Conservation (phyloP, 1,284 basidiomycete genomes). For the Apiotrichum gracile region DNA sequence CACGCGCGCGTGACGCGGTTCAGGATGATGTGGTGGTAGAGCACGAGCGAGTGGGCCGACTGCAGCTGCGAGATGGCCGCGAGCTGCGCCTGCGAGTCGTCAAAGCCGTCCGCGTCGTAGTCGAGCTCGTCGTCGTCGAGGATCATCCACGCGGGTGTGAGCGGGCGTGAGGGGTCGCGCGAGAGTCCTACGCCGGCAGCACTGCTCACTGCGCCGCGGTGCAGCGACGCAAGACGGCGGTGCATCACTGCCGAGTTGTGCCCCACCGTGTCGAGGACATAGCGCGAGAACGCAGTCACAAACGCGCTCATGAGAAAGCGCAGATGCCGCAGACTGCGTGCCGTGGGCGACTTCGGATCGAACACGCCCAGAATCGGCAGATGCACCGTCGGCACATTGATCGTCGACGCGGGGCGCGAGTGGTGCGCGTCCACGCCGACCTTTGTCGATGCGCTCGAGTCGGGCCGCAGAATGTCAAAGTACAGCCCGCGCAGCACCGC, state of each 20-base stretch:
- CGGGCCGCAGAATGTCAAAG: constrained; percentile 42
- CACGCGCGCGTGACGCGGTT: constrained; percentile 72
- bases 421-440: constrained; percentile 23
- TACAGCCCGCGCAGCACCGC: constrained; percentile 62
- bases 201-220: not conserved
- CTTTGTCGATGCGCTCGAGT: constrained; percentile 14
- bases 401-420: constrained; percentile 2
- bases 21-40: constrained; percentile 62
- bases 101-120: constrained; percentile 27
- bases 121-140: constrained; percentile 18
- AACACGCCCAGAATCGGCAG: constrained; percentile 45
- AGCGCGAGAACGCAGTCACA: constrained; percentile 58
- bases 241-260: constrained; percentile 68
- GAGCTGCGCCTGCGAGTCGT: constrained; percentile 18
- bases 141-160: constrained; percentile 15
- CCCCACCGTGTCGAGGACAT: constrained; percentile 69
- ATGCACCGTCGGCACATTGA: constrained; percentile 1
- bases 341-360: constrained; percentile 54
- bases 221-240: constrained; percentile 36
- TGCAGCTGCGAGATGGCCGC: constrained; percentile 27
- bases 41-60: constrained; percentile 68
- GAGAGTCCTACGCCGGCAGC: constrained; percentile 12
- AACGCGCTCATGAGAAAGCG: constrained; percentile 68
- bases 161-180: constrained; percentile 15
- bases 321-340: constrained; percentile 58